These are phyloP conservation scores for Curvularia lunata DNA, from an alignment of 2,329 filamentous ascomycete genomes.

Conservation along the genomic window DNA sequence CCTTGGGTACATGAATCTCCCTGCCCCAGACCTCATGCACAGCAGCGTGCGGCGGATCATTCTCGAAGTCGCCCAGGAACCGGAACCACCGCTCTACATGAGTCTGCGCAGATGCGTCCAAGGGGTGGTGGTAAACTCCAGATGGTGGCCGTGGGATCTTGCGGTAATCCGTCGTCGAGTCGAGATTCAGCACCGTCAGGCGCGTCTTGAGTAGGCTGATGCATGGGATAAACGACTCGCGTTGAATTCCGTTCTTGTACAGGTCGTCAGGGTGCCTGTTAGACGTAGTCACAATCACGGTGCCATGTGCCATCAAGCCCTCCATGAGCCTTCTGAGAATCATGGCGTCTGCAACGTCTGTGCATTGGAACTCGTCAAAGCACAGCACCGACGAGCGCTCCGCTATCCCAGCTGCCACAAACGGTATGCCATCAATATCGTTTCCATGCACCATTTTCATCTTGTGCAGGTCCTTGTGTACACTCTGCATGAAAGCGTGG, in stretches of 20 bases:
- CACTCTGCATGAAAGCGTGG: conserved; percentile 99
- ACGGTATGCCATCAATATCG: conserved; percentile 88
- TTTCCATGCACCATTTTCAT: conserved; percentile 89
- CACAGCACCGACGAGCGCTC: conserved; percentile 84
- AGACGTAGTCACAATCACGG: conserved; percentile 92
- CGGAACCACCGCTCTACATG: conserved; percentile 96
- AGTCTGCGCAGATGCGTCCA: conserved; percentile 75
- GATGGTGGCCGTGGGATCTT: conserved; percentile 93
- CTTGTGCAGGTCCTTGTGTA: conserved; percentile 87
- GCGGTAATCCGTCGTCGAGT: conserved; percentile 95
- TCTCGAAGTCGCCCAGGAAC: conserved; percentile 84
- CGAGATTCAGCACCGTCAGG: conserved; percentile 89
- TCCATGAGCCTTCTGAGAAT: conserved; percentile 89
- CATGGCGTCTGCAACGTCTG: conserved; percentile 98
- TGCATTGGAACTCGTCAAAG: conserved; percentile 99
- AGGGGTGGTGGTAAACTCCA: conserved; percentile 89
- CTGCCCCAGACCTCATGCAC: conserved; percentile 90
- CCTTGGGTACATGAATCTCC: conserved; percentile 83
- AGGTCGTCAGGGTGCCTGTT: conserved; percentile 96
- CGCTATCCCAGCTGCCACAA: conserved; percentile 93
- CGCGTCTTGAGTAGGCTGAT: conserved; percentile 88
- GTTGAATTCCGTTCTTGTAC: conserved; percentile 97
- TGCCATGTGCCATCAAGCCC: conserved; percentile 92
- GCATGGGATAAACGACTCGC: conserved; percentile 92
- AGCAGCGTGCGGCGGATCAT: conserved; percentile 76